Conservation (phyloP, 1,139 yeast species). For the Nakaseomyces sp. region DNA sequence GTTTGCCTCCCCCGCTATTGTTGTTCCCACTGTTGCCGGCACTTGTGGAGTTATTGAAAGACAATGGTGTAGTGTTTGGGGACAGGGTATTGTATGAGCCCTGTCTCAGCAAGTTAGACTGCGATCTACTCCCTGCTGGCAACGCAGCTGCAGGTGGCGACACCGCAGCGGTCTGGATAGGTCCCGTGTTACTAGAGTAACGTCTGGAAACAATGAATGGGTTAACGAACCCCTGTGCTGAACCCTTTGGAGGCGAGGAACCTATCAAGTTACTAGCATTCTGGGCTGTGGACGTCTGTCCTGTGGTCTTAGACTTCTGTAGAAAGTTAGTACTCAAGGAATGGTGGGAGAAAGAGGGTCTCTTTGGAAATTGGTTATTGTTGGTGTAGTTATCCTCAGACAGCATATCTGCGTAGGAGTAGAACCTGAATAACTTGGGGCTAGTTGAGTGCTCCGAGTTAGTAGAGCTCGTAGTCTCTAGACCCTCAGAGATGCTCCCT, state of each 20-base stretch:
- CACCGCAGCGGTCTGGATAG: constrained; percentile 3
- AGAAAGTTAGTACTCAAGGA: background rate
- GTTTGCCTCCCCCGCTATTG: background rate
- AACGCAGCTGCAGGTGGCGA: background rate
- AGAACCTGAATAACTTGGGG: constrained; percentile 43
- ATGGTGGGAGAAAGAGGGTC: constrained; percentile 5
- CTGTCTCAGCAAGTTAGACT: constrained; percentile 1
- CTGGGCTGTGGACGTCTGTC: background rate
- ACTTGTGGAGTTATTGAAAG: constrained; percentile 5
- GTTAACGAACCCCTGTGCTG: constrained; percentile 5
- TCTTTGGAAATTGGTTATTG: constrained; percentile 5
- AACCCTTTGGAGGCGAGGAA: constrained; percentile 1
- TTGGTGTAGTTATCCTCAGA: constrained; percentile 39
- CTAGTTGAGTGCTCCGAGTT: constrained; percentile 4
- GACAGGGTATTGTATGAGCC: constrained; percentile 5
- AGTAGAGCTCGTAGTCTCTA: background rate
- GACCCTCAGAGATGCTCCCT: constrained; percentile 13
- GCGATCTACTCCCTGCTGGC: constrained; percentile 5
- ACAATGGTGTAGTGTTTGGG: constrained; percentile 3
- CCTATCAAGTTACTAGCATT: constrained; percentile 1
- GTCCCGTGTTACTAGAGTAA: constrained; percentile 7
- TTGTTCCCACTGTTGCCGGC: constrained; percentile 5
- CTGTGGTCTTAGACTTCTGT: constrained; percentile 4
- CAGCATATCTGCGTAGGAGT: constrained; percentile 74
- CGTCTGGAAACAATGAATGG: constrained; percentile 8